Evolutionary conservation across 1,139 yeast genomes (phyloP), one percentile per base, ranked within the genome.

Genomic region (Suhomyces choctaworum): DNA sequence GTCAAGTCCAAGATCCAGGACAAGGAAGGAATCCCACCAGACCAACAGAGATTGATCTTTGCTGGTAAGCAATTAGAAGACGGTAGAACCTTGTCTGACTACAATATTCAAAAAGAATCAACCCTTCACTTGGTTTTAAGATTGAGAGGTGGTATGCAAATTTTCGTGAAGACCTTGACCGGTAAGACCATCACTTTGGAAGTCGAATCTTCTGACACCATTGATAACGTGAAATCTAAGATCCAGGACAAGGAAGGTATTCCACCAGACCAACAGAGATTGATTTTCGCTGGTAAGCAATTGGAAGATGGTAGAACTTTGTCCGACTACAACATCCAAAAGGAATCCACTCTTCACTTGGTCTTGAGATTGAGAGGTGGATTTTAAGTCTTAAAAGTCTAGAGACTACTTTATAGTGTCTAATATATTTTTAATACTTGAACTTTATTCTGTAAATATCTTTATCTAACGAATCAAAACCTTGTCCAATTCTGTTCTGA

Each of bases 1-100:
- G 95, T 86, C 76, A 86, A 86, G 78, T 76, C 90, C 62, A 86
- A 86, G 81, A 86, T 86, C 65, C 94, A 85, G 74, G 95, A 86
- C 78, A 85, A 85, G 79, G 95, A 86, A 72, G 95, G 95, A 62
- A 86, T 86, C 55, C 95, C 95, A 66, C 95, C 95, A 62, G 95
- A 85, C 74, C 95, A 86, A 71, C 95, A 86, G 75, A 82, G 95
- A 72, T 78, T 86, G 65, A 86, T 86, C 72, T 86, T 86, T 58
- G 95, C 95, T 54, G 95, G 95, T 74, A 86, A 86, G 78, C 95
- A 86, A 75, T 80, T 86, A 64, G 95, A 86, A 70, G 95, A 86
- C 61, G 95, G 94, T 63, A 83, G 95, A 79, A 86, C 95, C 54
- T 76, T 86, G 54, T 82, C 92, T 49, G 95, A 86, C 77, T 86